Percentiles rank a stretch among this genome's conserved stretches.
These are phyloP conservation scores for Rhododendron vialii DNA, from an alignment of 148 eudicot species.

Conservation along the genomic window DNA sequence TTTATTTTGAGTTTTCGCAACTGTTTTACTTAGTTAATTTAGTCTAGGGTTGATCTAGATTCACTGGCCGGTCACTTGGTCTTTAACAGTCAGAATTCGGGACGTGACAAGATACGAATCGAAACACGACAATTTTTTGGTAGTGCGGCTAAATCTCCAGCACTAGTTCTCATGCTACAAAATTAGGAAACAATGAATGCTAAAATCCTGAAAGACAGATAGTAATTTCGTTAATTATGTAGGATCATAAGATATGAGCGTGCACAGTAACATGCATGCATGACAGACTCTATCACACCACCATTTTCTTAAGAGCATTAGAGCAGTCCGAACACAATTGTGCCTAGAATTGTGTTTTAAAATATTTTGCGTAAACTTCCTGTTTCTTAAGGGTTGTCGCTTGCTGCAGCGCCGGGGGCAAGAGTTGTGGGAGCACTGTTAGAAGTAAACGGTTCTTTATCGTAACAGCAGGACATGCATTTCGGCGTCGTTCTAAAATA, in stretches of 20 bases:
- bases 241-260: neutral
- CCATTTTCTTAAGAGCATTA: neutral
- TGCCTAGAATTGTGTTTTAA: neutral
- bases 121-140: too few species aligned
- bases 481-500: neutral
- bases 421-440: neutral
- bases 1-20: too few species aligned
- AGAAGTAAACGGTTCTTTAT: neutral
- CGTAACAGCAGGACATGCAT: neutral
- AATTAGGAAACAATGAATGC: neutral
- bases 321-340: too few species aligned
- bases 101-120: too few species aligned
- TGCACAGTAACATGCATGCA: neutral
- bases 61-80: too few species aligned
- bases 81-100: too few species aligned
- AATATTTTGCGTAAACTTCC: too few species aligned
- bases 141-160: neutral
- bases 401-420: neutral
- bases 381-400: neutral
- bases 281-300: neutral
- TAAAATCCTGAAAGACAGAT: neutral
- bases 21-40: too few species aligned
- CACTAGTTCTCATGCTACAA: neutral
- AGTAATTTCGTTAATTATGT: neutral
- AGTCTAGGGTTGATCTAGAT: too few species aligned